Base-by-base conservation (phyloP, 352 stramenopile genomes). In the Phytophthora pinifolia region DNA sequence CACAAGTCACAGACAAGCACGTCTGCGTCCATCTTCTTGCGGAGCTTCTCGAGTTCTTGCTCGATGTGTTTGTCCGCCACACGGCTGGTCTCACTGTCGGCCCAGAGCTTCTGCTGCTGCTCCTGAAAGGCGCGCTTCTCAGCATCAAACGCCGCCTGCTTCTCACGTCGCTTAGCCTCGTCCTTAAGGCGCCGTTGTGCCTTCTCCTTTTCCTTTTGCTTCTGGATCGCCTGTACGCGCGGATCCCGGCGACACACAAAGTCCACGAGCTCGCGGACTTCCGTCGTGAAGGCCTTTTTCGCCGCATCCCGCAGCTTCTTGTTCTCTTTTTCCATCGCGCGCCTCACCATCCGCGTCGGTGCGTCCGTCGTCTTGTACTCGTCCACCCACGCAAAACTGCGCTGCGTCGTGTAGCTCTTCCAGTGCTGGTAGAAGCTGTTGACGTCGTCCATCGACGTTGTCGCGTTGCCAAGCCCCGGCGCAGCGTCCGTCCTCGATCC, bases 281-380 rank as follows among this genome's bases (percentile, higher is more conserved):
- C 76, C 20, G 66, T 72, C 10, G 68, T 91, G 58, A 90, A 95
- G 14, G 72, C 76, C 43, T 90, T 91, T 46, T 83, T 86, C 10
- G 76, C 85, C 15, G 67, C 62, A 44, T 95, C 83, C 8, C 85
- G 81, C n/a, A 89, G 61, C 65, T 93, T 92, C 45, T 89, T 89
- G 63, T 95, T 95, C 52, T 93, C 85, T 58, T 95, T 95, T 49
- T 95, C 85, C 83, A 92, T 93, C 3, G 82, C 78, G 31, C 85
- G 77, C 15, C 85, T 70, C 36, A 95, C 78, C 46, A 88, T 59
- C 18, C 85, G 77, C 20, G 70, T 95, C 30, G 85, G 79, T 12
- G 79, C 85, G 45, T 95, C 83, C 27, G 76, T 84, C 41, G 83
- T 89, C 49, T 85, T 88, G 72, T 93, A 95, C 58, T 87, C 76